phyloP scores from a whole-genome alignment of 305 asterid genomes.

The Coffea humblotiana region DNA sequence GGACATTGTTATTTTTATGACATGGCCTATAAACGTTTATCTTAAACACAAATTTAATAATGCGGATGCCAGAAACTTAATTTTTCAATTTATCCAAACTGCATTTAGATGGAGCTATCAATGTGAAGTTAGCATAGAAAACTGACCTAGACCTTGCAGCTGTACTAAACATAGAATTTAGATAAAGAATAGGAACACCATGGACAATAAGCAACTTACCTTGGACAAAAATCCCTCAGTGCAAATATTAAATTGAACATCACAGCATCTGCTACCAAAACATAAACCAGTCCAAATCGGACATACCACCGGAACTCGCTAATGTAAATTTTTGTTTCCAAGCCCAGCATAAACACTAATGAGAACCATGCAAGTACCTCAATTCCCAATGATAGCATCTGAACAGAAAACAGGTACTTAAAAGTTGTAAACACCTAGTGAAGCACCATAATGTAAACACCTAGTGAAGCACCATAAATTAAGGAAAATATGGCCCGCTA shows the following conservation, averaged over 20 bases:
- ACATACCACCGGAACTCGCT: constrained; percentile 88
- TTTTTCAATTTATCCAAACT: too few species aligned
- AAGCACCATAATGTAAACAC: constrained; percentile 1
- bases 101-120: too few species aligned
- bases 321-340: constrained; percentile 70
- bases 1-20: too few species aligned
- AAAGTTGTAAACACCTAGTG: constrained; percentile 1
- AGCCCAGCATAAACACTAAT: constrained; percentile 59
- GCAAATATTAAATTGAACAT: constrained; percentile 53
- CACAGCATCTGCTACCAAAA: constrained; percentile 76
- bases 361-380: constrained; percentile 77
- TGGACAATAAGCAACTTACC: constrained; percentile 38
- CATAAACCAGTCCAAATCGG: constrained; percentile 72
- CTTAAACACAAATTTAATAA: too few species aligned
- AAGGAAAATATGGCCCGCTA: background rate
- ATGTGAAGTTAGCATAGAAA: too few species aligned
- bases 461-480: background rate
- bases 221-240: constrained; percentile 51
- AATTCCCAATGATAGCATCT: constrained; percentile 66
- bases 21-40: too few species aligned
- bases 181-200: background rate
- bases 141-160: background rate
- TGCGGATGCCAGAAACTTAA: too few species aligned
- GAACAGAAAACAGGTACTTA: constrained; percentile 27
- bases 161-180: background rate